Base-by-base conservation (phyloP, 192 early-diverging fungal genomes). In the Coemansia sp. region DNA sequence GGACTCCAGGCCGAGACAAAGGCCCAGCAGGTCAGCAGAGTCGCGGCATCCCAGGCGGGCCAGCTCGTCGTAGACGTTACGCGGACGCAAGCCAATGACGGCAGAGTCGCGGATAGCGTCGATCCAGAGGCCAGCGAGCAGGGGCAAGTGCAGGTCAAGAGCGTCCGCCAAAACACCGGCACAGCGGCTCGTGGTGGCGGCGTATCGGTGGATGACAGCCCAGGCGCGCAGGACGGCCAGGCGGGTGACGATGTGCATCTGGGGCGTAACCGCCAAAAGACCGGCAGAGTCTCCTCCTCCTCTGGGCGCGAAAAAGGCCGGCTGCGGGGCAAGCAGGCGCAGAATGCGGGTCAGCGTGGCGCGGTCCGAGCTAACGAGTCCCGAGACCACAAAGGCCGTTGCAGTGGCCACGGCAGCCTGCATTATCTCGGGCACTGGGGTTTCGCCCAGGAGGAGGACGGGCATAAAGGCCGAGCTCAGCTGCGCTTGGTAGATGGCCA, bases 401-500 rank as follows among this genome's bases (percentile, higher is more conserved):
- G 72, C 77, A 6, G 64, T 63, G 18, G 33, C 41, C 27, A 68
- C 58, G 0, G 72, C 71, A 0, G 72, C 77, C 33, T 58, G 54
- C 2, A 12, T 19, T 1, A 53, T 35, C 32, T 34, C n/a, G 3
- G 60, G 44, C 7, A 52, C 12, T 6, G 40, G 21, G 3, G 14
- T 15, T 22, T 19, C 33, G 8, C 33, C 24, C 0, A n/a, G n/a
- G n/a, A n/a, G n/a, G n/a, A 83, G 42, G 1, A 88, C 89, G 2
- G 97, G 92, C 14, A 91, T 90, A 38, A 99, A 82, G 3, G 95
- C 93, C 2, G 97, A 88, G 26, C 84, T 88, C 43, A 99, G 91
- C 68, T 98, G 95, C 0, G 95, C 94, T 70, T 94, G 91, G 72
- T 96, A 97, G 56, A 97, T 93, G 56, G 89, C 90, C 50, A 99